These are phyloP conservation scores for Yarrowia porcina DNA, from an alignment of 805 yeast species.

Conservation along the genomic window DNA sequence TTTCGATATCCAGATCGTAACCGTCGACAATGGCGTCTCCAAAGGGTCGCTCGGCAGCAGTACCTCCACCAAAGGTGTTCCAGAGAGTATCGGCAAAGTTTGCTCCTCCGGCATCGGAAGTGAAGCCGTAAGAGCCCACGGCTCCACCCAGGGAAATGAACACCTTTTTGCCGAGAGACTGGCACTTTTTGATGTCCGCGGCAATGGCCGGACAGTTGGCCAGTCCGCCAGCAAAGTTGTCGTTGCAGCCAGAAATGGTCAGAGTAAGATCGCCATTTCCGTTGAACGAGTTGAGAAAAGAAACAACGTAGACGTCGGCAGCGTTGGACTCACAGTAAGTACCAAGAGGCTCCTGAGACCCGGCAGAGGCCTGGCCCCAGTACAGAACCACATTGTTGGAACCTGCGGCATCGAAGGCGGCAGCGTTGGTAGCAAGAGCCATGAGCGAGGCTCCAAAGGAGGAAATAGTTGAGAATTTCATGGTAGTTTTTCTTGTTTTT, in stretches of 20 bases:
- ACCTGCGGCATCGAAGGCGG: constrained; percentile 35
- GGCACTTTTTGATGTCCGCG: constrained; percentile 68
- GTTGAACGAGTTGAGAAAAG: constrained; percentile 62
- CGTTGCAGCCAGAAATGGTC: constrained; percentile 17
- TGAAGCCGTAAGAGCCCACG: constrained; percentile 51
- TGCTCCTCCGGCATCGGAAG: constrained; percentile 46
- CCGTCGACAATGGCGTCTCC: constrained; percentile 61
- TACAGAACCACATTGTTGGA: constrained; percentile 65
- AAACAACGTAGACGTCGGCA: constrained; percentile 59
- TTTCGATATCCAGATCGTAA: constrained; percentile 63
- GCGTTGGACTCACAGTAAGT: constrained; percentile 64
- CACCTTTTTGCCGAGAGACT: constrained; percentile 65
- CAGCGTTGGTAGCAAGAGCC: constrained; percentile 14
- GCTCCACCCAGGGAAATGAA: constrained; percentile 63
- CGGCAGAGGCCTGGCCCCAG: constrained; percentile 82
- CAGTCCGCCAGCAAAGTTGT: constrained; percentile 15
- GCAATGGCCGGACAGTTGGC: constrained; percentile 47
- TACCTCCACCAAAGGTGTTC: constrained; percentile 50
- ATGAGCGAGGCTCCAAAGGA: not conserved
- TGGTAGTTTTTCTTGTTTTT: not conserved
- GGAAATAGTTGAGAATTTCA: not conserved
- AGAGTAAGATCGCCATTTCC: constrained; percentile 32
- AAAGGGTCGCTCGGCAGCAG: constrained; percentile 41
- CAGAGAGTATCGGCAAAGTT: constrained; percentile 45
- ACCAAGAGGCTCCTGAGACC: constrained; percentile 47